Percentiles rank a stretch among this genome's conserved stretches.
phyloP scores from a whole-genome alignment of 495 filamentous ascomycete genomes.

The Penicillium samsonianum region DNA sequence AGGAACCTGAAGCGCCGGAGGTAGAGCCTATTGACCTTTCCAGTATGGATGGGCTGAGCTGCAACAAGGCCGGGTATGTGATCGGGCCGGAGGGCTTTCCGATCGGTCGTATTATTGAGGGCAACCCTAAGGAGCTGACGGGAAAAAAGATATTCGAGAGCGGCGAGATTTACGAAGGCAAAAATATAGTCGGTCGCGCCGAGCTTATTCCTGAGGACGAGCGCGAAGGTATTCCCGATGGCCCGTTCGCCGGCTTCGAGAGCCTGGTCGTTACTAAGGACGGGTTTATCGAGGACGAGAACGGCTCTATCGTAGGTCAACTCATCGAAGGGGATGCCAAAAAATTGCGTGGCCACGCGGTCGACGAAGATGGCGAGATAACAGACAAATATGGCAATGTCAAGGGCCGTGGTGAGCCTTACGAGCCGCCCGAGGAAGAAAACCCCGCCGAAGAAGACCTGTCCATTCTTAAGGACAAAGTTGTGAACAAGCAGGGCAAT shows the following conservation, averaged over 20 bases:
- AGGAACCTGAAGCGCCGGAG: slow-evolving; percentile 44
- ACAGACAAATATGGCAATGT: slow-evolving; percentile 77
- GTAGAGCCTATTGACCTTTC: slow-evolving; percentile 56
- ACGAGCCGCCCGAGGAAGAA: slow-evolving; percentile 59
- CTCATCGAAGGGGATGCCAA: slow-evolving; percentile 76
- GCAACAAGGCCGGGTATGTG: slow-evolving; percentile 81
- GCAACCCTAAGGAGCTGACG: slow-evolving; percentile 64
- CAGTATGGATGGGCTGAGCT: slow-evolving; percentile 60
- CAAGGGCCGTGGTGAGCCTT: slow-evolving; percentile 73
- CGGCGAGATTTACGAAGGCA: slow-evolving; percentile 72
- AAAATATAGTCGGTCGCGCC: slow-evolving; percentile 70
- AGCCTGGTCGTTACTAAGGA: slow-evolving; percentile 66
- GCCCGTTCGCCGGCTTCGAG: slow-evolving; percentile 74
- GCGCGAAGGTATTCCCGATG: slow-evolving; percentile 66
- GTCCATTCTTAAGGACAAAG: slow-evolving; percentile 73
- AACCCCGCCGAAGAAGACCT: slow-evolving; percentile 53
- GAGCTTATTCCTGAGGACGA: slow-evolving; percentile 74
- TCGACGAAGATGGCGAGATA: slow-evolving; percentile 84
- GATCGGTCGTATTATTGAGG: slow-evolving; percentile 68
- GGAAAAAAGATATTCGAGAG: slow-evolving; percentile 65
- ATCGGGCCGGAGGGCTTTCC: slow-evolving; percentile 68
- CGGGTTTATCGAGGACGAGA: slow-evolving; percentile 68
- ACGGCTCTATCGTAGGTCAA: slow-evolving; percentile 68
- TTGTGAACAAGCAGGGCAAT: slow-evolving; percentile 83
- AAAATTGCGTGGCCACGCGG: slow-evolving; percentile 69